Base-by-base conservation (phyloP, 495 filamentous ascomycete genomes). In the Achaetomiella virescens region DNA sequence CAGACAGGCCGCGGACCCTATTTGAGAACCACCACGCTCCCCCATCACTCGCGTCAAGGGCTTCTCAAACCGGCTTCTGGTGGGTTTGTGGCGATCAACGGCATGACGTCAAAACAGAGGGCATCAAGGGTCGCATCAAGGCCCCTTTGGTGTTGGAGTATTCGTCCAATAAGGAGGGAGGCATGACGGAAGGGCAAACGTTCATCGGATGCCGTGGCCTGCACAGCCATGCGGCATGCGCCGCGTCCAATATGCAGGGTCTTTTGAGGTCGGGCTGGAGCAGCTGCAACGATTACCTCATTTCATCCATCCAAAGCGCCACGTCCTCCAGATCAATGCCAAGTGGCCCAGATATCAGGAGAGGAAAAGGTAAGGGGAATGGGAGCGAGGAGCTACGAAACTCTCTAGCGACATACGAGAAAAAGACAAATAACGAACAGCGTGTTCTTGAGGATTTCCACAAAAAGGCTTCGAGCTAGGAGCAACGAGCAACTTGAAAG, bases 51-150 rank as follows among this genome's bases (percentile, higher is more conserved):
- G 8, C n/a, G 5, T 41, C 18, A 27, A 5, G n/a, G 21, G 12
- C 33, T 38, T 22, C 27, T 6, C 50, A 69, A 69, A 64, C 66
- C 50, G 58, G 64, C 57, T 66, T 70, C 61, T 48, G 17, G 24
- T 50, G 47, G 15, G 15, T 20, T 18, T 33, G 24, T 36, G 20
- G 15, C 17, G 62, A 69, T 70, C 59, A 48, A 41, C 46, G 25
- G 15, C 43, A 62, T 70, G 68, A 70, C 68, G 68, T 70, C 68
- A 69, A 64, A 51, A 14, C 35, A 38, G 43, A 59, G 29, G 46
- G 45, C 40, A 41, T 51, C 15, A 6, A 20, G 22, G 36, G 37
- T 42, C 10, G 41, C 41, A 37, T 15, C 40, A 57, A 55, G 46
- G 54, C 54, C 54, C 63, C 54, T 56, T 54, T 4, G 14, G 42